phyloP scores from a whole-genome alignment of 192 early-diverging fungal genomes.

The Mortierella antarctica region DNA sequence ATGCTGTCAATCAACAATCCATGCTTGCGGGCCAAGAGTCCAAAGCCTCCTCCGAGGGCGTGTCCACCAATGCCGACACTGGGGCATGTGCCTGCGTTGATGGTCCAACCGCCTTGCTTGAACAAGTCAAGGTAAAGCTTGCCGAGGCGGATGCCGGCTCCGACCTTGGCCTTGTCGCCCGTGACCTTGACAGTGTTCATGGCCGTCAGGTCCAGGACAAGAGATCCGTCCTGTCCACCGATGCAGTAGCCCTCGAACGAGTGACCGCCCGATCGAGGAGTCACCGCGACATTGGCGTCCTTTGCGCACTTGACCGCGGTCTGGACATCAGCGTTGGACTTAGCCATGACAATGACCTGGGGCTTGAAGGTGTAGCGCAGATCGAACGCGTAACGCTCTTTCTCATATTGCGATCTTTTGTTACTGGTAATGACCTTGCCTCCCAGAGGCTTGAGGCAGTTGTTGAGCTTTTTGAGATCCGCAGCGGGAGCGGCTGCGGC shows the following conservation, averaged over 20 bases:
- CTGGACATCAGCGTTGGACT: conserved; percentile 24
- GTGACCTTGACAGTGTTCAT: conserved; percentile 47
- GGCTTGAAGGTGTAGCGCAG: conserved; percentile 33
- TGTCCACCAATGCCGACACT: conserved; percentile 70
- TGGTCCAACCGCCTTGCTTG: conserved; percentile 49
- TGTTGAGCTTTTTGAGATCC: background rate
- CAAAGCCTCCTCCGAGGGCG: conserved; percentile 67
- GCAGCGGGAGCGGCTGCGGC: conserved; percentile 6
- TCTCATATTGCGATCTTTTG: background rate
- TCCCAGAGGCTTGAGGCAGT: conserved; percentile 22
- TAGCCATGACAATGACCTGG: conserved; percentile 31
- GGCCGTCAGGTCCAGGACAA: conserved; percentile 63
- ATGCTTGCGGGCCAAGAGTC: conserved; percentile 59
- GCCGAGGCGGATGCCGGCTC: conserved; percentile 65
- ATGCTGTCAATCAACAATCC: conserved; percentile 66
- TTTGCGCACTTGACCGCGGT: conserved; percentile 52
- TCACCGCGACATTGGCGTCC: conserved; percentile 30
- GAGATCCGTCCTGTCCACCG: conserved; percentile 55
- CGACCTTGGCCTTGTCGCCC: conserved; percentile 44
- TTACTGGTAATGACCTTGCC: conserved; percentile 15
- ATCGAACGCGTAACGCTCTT: conserved; percentile 36
- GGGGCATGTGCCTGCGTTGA: conserved; percentile 68
- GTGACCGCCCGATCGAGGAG: conserved; percentile 63
- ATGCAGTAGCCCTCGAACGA: conserved; percentile 66
- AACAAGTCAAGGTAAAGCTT: conserved; percentile 58